Conservation (phyloP, 1,284 basidiomycete species). For the Marasmius fiardii region DNA sequence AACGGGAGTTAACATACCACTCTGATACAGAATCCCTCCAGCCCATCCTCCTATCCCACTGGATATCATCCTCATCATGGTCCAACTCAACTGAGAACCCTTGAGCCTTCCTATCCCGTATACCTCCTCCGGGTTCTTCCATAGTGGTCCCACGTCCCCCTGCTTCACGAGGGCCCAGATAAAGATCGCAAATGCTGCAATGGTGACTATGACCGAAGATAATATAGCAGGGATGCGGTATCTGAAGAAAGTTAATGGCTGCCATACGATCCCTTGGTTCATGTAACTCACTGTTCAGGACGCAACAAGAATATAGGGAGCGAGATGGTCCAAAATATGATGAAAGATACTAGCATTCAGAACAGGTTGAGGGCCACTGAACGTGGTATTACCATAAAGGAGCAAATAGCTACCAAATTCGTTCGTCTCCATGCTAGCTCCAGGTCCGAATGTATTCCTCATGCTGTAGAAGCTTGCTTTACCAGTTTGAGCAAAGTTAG, state of each 20-base stretch:
- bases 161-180: conserved; percentile 32
- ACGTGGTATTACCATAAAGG: too few relatives aligned
- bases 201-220: conserved; percentile 26
- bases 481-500: background rate
- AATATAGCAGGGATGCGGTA: conserved; percentile 26
- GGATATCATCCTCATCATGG: conserved; percentile 29
- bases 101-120: conserved; percentile 22
- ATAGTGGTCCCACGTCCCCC: conserved; percentile 28
- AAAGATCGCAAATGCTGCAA: conserved; percentile 27
- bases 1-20: conserved; percentile 19
- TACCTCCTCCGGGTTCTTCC: conserved; percentile 24
- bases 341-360: conserved; percentile 19
- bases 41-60: conserved; percentile 30
- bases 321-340: conserved; percentile 24
- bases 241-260: conserved; percentile 12
- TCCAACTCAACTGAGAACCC: conserved; percentile 26
- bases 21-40: conserved; percentile 30
- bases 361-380: conserved; percentile 12
- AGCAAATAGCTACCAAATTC: conserved; percentile 25
- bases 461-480: conserved; percentile 29
- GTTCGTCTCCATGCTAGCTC: conserved; percentile 27
- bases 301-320: conserved; percentile 23
- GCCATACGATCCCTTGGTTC: background rate
- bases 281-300: conserved; percentile 18
- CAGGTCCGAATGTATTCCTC: conserved; percentile 26